phyloP scores from a whole-genome alignment of 108 stramenopile species.

The Heterococcus sp. region DNA sequence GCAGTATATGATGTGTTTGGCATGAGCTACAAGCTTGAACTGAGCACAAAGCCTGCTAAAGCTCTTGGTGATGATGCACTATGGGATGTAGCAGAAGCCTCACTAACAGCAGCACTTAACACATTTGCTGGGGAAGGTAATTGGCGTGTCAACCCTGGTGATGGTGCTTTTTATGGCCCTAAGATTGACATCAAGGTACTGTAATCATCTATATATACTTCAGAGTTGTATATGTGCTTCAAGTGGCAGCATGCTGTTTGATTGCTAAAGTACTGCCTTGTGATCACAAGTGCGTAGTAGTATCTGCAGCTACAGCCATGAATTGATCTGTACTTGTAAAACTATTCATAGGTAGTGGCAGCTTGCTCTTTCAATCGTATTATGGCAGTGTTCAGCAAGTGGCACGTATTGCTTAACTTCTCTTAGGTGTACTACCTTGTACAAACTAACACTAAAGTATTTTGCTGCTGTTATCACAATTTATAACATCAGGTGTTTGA shows the following conservation, averaged over 20 bases:
- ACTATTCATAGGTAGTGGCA: too few relatives aligned
- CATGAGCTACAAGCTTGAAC: slow-evolving; percentile 97
- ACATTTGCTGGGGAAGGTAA: slow-evolving; percentile 82
- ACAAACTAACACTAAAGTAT: too few relatives aligned
- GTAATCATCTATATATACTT: too few relatives aligned
- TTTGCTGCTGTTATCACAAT: not conserved
- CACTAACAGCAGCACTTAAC: slow-evolving; percentile 85
- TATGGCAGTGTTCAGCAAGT: too few relatives aligned
- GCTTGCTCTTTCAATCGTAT: too few relatives aligned
- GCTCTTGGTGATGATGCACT: slow-evolving; percentile 89
- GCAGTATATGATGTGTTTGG: slow-evolving; percentile 92
- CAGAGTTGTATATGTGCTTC: too few relatives aligned
- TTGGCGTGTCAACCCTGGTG: slow-evolving; percentile 94
- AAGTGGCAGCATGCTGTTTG: too few relatives aligned
- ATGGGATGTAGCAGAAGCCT: slow-evolving; percentile 88
- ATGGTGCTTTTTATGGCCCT: slow-evolving; percentile 99
- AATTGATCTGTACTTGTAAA: not conserved
- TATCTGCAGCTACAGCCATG: too few relatives aligned
- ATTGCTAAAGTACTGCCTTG: too few relatives aligned
- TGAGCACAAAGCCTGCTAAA: slow-evolving; percentile 95
- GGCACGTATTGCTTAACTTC: too few relatives aligned
- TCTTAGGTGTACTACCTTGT: too few relatives aligned
- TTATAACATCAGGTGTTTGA: slow-evolving; percentile 74
- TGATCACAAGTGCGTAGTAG: too few relatives aligned
- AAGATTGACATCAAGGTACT: slow-evolving; percentile 97